Conservation (phyloP, 805 yeast genomes). For the Kluyveromyces nonfermentans region DNA sequence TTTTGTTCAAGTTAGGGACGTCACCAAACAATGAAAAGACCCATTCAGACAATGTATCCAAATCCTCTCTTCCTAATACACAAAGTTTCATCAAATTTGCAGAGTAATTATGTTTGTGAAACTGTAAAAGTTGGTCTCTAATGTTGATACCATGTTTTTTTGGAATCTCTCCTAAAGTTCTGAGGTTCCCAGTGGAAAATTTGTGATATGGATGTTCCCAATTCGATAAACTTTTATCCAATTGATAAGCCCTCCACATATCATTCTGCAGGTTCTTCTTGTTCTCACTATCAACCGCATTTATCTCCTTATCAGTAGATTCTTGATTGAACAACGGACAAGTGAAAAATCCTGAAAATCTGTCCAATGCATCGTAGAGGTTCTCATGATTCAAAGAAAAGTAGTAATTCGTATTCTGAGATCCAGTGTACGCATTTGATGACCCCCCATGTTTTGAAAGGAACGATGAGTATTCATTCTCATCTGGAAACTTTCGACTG, state of each 20-base stretch:
- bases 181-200: constrained; percentile 81
- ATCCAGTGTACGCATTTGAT: constrained; percentile 87
- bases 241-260: constrained; percentile 78
- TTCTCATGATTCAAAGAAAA: constrained; percentile 74
- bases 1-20: constrained; percentile 40
- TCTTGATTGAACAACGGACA: constrained; percentile 63
- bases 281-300: constrained; percentile 93
- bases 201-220: constrained; percentile 74
- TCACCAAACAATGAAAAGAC: constrained; percentile 53
- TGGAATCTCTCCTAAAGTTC: constrained; percentile 67
- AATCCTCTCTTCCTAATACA: constrained; percentile 69
- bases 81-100: constrained; percentile 85
- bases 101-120: constrained; percentile 64
- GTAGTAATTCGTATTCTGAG: constrained; percentile 82
- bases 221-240: constrained; percentile 67
- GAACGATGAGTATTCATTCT: constrained; percentile 68
- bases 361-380: constrained; percentile 79
- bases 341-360: constrained; percentile 89
- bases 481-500: constrained; percentile 65
- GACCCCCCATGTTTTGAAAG: constrained; percentile 78
- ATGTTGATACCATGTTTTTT: constrained; percentile 53
- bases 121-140: constrained; percentile 70
- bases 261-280: constrained; percentile 90
- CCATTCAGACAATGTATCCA: constrained; percentile 67
- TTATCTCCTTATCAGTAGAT: constrained; percentile 85